phyloP scores from a whole-genome alignment of 1,139 yeast species.

The Tardiomyces blankii region DNA sequence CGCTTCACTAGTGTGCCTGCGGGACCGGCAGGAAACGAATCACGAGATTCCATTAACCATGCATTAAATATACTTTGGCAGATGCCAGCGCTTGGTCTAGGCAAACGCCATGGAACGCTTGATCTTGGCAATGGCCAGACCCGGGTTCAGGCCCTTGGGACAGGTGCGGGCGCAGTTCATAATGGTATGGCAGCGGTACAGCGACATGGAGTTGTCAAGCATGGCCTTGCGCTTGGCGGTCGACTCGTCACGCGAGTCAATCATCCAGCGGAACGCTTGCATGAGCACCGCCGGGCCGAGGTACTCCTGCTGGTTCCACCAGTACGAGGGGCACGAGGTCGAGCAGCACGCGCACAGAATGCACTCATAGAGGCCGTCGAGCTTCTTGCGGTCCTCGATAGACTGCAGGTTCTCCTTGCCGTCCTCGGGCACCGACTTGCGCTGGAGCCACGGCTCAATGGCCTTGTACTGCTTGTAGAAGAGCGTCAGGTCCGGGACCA shows the following conservation, averaged over 20 bases:
- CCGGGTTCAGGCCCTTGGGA: slow-evolving; percentile 99
- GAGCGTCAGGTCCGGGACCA: slow-evolving; percentile 95
- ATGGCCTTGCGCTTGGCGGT: slow-evolving; percentile 68
- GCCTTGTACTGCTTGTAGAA: slow-evolving; percentile 98
- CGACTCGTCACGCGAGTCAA: slow-evolving; percentile 95
- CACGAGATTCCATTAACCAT: neutral
- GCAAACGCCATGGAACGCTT: slow-evolving; percentile 86
- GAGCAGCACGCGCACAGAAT: slow-evolving; percentile 98
- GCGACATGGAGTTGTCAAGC: slow-evolving; percentile 94
- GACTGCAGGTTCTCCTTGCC: slow-evolving; percentile 92
- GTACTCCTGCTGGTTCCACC: slow-evolving; percentile 99
- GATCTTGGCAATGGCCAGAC: slow-evolving; percentile 93
- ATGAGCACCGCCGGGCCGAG: slow-evolving; percentile 96
- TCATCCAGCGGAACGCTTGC: slow-evolving; percentile 99
- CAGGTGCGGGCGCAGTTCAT: slow-evolving; percentile 98
- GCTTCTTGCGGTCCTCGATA: slow-evolving; percentile 87
- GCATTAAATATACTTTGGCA: slow-evolving; percentile 1
- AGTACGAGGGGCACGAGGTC: slow-evolving; percentile 97
- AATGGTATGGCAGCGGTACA: slow-evolving; percentile 98
- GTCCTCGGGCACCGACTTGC: slow-evolving; percentile 69
- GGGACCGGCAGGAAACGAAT: too few relatives aligned
- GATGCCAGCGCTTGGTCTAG: too few relatives aligned
- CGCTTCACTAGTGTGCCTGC: too few relatives aligned
- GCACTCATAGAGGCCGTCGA: slow-evolving; percentile 96
- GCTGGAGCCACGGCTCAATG: slow-evolving; percentile 92